Percentiles rank a stretch among this genome's conserved stretches.
These are phyloP conservation scores for Phyllostachys edulis DNA, from an alignment of 176 grass and related monocot species.

Conservation along the genomic window DNA sequence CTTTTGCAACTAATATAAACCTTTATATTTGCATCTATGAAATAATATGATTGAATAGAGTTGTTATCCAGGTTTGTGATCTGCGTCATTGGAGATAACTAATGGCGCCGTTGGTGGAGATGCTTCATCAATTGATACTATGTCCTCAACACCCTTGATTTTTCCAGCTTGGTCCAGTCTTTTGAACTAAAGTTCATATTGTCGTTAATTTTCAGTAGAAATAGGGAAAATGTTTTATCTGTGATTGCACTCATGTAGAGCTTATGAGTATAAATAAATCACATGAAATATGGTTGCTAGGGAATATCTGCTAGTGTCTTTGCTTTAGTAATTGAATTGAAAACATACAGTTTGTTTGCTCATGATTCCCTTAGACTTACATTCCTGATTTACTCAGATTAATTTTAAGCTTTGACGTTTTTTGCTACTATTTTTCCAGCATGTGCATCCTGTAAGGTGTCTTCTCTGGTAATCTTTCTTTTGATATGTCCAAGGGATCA, in stretches of 20 bases:
- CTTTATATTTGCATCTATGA: neutral
- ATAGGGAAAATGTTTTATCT: conserved; percentile 11
- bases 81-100: too few species aligned
- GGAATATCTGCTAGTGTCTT: neutral
- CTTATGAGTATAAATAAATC: neutral
- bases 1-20: neutral
- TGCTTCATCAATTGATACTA: conserved; percentile 63
- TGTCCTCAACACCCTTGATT: conserved; percentile 10
- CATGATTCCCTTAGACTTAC: too few species aligned
- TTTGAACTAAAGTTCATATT: conserved; percentile 2
- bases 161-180: neutral
- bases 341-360: too few species aligned
- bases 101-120: conserved; percentile 22
- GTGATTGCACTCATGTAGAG: neutral
- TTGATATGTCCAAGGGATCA: too few species aligned
- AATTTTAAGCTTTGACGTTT: too few species aligned
- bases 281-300: neutral
- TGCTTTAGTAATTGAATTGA: neutral
- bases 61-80: too few species aligned
- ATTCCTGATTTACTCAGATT: too few species aligned
- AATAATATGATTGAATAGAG: too few species aligned
- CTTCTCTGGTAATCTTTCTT: too few species aligned
- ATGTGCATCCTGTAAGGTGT: too few species aligned
- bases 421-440: too few species aligned
- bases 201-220: neutral